Percentiles rank a stretch among this genome's conserved stretches.
These are phyloP conservation scores for Carpinus fangiana DNA, from an alignment of 306 rosid species.

Conservation along the genomic window DNA sequence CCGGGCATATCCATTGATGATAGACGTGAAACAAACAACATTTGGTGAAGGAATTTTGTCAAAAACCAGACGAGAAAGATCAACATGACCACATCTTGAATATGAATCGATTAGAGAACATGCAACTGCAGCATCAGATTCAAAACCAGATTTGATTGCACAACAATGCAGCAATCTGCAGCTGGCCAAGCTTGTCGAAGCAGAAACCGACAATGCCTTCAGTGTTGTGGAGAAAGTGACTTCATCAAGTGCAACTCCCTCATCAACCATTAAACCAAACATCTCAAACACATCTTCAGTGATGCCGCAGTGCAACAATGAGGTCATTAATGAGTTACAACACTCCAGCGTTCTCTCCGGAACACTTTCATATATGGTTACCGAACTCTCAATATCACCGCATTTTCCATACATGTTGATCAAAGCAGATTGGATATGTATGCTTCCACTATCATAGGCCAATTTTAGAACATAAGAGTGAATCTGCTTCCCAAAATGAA, in stretches of 20 bases:
- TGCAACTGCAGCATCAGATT: conserved; percentile 50
- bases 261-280: conserved; percentile 77
- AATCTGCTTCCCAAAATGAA: conserved; percentile 60
- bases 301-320: conserved; percentile 60
- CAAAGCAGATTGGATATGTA: conserved; percentile 72
- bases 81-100: conserved; percentile 63
- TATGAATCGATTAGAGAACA: conserved; percentile 78
- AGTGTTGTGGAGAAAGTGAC: conserved; percentile 67
- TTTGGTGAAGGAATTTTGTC: conserved; percentile 57
- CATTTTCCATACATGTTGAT: conserved; percentile 87
- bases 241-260: conserved; percentile 62
- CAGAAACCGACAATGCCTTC: conserved; percentile 66
- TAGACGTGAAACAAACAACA: conserved; percentile 68
- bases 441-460: conserved; percentile 58
- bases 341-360: conserved; percentile 54
- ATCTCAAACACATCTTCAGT: conserved; percentile 69
- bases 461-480: conserved; percentile 58
- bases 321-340: conserved; percentile 82
- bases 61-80: conserved; percentile 58
- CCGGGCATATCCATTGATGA: conserved; percentile 71
- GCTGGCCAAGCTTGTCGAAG: conserved; percentile 43
- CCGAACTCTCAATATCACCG: conserved; percentile 60
- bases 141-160: conserved; percentile 73
- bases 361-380: conserved; percentile 55
- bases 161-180: conserved; percentile 56